Percentiles rank a stretch among this genome's conserved stretches.
Conservation (phyloP, 176 grass and related monocot genomes). For the Cenchrus fungigraminus region DNA sequence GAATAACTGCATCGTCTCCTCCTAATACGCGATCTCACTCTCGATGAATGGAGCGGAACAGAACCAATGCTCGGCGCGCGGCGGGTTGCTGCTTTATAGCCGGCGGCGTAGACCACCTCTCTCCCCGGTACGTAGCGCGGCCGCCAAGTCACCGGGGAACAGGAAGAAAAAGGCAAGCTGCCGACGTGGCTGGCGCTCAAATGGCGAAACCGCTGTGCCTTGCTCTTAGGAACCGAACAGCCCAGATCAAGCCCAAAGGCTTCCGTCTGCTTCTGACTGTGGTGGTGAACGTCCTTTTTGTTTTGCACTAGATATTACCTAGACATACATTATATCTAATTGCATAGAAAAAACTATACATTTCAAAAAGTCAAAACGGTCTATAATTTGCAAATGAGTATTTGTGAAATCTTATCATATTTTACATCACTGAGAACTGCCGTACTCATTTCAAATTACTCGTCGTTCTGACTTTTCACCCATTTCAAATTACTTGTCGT, state of each 20-base stretch:
- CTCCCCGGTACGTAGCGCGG: neutral
- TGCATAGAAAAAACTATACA: too few relatives aligned
- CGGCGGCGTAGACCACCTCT: neutral
- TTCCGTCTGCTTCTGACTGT: too few relatives aligned
- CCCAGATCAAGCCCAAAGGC: neutral
- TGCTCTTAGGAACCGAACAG: neutral
- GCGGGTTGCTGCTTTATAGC: neutral
- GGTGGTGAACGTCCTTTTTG: too few relatives aligned
- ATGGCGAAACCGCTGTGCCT: neutral
- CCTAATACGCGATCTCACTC: neutral
- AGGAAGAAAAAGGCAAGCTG: neutral
- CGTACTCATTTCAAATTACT: too few relatives aligned
- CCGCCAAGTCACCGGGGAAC: neutral
- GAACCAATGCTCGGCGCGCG: neutral
- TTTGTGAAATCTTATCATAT: too few relatives aligned
- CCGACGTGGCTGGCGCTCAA: neutral
- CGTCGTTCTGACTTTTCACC: too few relatives aligned
- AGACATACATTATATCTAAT: too few relatives aligned
- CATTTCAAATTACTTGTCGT: too few relatives aligned
- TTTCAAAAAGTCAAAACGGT: too few relatives aligned
- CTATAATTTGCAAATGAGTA: too few relatives aligned
- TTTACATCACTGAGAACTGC: too few relatives aligned
- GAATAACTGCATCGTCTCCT: constrained; percentile 45
- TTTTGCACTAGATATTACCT: too few relatives aligned
- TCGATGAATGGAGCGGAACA: neutral